A percentile compares a stretch with the other conserved stretches of the same genome.
phyloP scores from a whole-genome alignment of 2,329 filamentous ascomycete genomes.

The Ophiocordyceps unilateralis region DNA sequence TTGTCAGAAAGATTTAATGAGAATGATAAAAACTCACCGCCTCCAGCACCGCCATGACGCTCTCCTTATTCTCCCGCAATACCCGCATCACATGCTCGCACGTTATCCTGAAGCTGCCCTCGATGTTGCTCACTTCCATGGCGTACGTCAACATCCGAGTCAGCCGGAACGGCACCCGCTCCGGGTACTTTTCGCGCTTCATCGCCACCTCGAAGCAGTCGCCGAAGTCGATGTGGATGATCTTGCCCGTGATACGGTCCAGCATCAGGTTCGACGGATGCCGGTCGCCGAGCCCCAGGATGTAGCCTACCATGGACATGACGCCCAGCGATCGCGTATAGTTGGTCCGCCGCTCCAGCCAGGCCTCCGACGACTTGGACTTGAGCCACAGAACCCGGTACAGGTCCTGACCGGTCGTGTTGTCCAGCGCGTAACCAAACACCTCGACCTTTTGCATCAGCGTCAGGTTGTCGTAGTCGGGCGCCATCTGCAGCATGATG shows the following conservation, averaged over 20 bases:
- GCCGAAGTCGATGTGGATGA: constrained; percentile 97
- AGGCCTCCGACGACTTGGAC: constrained; percentile 93
- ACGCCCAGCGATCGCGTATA: constrained; percentile 94
- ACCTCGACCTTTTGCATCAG: constrained; percentile 99
- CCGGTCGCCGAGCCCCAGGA: constrained; percentile 86
- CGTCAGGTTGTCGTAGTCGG: constrained; percentile 95
- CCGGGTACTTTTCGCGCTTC: constrained; percentile 98
- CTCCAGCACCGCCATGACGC: constrained; percentile 93
- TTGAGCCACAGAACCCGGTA: constrained; percentile 98
- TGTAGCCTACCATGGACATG: constrained; percentile 99
- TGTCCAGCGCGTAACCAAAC: constrained; percentile 96
- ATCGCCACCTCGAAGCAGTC: constrained; percentile 99
- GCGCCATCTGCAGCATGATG: constrained; percentile 99
- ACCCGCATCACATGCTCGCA: constrained; percentile 98
- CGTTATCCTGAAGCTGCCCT: constrained; percentile 94
- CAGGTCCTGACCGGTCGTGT: constrained; percentile 95
- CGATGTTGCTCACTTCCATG: constrained; percentile 99
- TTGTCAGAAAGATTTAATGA: not conserved
- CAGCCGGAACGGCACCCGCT: constrained; percentile 90
- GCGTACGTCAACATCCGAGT: constrained; percentile 98
- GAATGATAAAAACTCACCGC: constrained; percentile 46
- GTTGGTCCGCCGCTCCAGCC: constrained; percentile 95
- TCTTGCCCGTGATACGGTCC: constrained; percentile 87
- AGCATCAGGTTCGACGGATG: constrained; percentile 98
- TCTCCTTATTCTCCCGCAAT: constrained; percentile 91